These are phyloP conservation scores for Ophioceras dolichostomum DNA, from an alignment of 2,329 filamentous ascomycete genomes.

Conservation along the genomic window DNA sequence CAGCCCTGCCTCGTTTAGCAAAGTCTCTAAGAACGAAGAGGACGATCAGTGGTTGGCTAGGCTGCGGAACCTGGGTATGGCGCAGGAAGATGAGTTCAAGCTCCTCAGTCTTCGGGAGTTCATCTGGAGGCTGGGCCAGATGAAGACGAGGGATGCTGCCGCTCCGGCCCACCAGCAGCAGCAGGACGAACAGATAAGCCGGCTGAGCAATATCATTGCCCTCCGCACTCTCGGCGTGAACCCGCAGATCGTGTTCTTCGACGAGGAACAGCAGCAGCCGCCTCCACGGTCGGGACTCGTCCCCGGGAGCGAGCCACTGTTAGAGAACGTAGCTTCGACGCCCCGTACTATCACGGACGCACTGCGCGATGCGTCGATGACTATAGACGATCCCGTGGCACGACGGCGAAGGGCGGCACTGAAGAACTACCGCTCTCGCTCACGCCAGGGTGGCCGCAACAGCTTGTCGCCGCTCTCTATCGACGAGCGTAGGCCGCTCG, in stretches of 20 bases:
- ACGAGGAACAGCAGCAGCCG: conserved; percentile 51
- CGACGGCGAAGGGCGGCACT: conserved; percentile 37
- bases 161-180: conserved; percentile 5
- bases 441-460: conserved; percentile 26
- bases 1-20: conserved; percentile 44
- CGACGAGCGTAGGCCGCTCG: conserved; percentile 18
- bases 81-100: conserved; percentile 77
- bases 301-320: too few relatives aligned
- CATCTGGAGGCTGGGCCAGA: conserved; percentile 73
- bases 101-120: conserved; percentile 78
- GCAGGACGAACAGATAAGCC: conserved; percentile 23
- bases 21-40: conserved; percentile 69
- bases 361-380: conserved; percentile 80
- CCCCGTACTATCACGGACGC: conserved; percentile 78
- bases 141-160: conserved; percentile 44
- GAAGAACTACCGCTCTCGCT: conserved; percentile 36
- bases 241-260: conserved; percentile 85
- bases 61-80: conserved; percentile 72
- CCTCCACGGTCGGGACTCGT: too few relatives aligned
- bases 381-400: conserved; percentile 57
- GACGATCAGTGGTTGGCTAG: conserved; percentile 89
- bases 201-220: conserved; percentile 60
- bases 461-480: conserved; percentile 22
- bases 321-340: too few relatives aligned
- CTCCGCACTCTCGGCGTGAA: conserved; percentile 66